These are phyloP conservation scores for Trichoderma polysporum DNA, from an alignment of 2,329 filamentous ascomycete genomes.

Conservation along the genomic window DNA sequence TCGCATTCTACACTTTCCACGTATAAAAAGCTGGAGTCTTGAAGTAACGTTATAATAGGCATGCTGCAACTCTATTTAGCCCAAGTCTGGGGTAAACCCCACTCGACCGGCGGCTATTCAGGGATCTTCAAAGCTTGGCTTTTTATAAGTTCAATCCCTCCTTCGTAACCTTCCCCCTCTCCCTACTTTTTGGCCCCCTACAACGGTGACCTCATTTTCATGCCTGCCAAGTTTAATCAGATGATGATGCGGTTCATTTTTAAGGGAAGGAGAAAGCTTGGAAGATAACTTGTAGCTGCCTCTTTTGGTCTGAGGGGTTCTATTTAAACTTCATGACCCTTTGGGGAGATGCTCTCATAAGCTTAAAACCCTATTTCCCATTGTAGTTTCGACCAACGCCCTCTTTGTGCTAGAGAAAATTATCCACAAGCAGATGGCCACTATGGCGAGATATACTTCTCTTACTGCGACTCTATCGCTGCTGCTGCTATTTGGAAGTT, in stretches of 20 bases:
- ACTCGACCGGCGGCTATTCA: neutral
- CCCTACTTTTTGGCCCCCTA: neutral
- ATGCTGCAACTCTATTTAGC: constrained; percentile 1
- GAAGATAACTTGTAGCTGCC: neutral
- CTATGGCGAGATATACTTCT: neutral
- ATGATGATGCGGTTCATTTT: neutral
- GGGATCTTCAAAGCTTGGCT: neutral
- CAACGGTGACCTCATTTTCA: neutral
- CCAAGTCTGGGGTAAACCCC: neutral
- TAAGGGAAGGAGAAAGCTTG: neutral
- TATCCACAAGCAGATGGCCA: neutral
- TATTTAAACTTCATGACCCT: neutral
- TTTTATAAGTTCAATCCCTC: neutral
- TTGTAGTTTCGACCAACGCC: neutral
- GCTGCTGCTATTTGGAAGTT: neutral
- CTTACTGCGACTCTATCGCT: neutral
- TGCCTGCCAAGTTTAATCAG: neutral
- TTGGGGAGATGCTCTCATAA: neutral
- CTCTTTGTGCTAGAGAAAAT: neutral
- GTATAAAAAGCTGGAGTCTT: neutral
- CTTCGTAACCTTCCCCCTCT: neutral
- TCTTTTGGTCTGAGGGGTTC: neutral
- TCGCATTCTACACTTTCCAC: neutral
- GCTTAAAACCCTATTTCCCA: neutral
- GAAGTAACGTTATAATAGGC: no score